Conservation (phyloP, 2,329 filamentous ascomycete species). For the Penicillium sp. region DNA sequence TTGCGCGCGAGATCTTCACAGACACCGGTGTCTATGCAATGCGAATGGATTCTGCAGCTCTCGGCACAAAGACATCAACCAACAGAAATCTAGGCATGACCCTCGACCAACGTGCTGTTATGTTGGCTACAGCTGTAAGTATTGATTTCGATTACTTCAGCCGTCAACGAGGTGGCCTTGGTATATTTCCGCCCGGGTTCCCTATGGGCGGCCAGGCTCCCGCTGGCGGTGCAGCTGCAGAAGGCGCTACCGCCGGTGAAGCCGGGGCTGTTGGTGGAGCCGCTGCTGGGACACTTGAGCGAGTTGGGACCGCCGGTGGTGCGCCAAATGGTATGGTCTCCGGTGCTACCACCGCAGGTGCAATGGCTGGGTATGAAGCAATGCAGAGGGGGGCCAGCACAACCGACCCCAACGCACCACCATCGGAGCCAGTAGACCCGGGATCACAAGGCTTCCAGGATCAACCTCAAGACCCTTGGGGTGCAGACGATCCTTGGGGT, state of each 20-base stretch:
- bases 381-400: constrained; percentile 49
- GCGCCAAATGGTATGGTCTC: constrained; percentile 35
- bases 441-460: constrained; percentile 16
- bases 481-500: constrained; percentile 16
- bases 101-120: constrained; percentile 56
- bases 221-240: constrained; percentile 34
- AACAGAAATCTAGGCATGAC: constrained; percentile 47
- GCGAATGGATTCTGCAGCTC: constrained; percentile 54
- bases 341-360: constrained; percentile 47
- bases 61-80: constrained; percentile 31
- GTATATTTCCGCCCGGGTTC: constrained; percentile 47
- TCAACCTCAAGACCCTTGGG: constrained; percentile 21
- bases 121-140: constrained; percentile 57
- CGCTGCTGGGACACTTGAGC: constrained; percentile 25
- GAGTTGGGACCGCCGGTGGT: constrained; percentile 37
- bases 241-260: constrained; percentile 34
- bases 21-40: constrained; percentile 58
- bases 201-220: constrained; percentile 36
- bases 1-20: constrained; percentile 57
- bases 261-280: constrained; percentile 32
- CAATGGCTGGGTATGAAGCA: constrained; percentile 56
- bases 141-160: constrained; percentile 63
- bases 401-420: constrained; percentile 19
- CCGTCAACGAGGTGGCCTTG: constrained; percentile 44
- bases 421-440: constrained; percentile 1